Evolutionary conservation across 2,329 filamentous ascomycete genomes (phyloP).

Genomic region (Trichophyton simii): DNA sequence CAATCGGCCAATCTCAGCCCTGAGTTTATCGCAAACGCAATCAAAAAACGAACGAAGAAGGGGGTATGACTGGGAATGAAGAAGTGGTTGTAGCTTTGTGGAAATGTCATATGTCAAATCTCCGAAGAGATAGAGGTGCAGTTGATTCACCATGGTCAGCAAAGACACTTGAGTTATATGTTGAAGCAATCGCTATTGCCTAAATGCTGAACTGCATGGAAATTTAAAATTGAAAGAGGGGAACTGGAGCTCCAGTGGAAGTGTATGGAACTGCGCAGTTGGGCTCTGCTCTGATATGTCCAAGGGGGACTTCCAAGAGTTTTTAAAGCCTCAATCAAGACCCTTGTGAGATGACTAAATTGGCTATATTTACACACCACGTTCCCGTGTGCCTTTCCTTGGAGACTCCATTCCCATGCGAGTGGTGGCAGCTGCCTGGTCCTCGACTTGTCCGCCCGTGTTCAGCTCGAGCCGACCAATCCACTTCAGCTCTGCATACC

Average conservation of each 20-base stretch:
- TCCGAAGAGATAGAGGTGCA: conserved; percentile 14
- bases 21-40: background rate
- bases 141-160: conserved; percentile 11
- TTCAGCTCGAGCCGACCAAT: background rate
- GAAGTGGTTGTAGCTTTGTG: background rate
- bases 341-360: background rate
- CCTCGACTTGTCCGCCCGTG: background rate
- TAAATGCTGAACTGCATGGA: background rate
- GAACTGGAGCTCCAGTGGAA: background rate
- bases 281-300: background rate
- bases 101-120: conserved; percentile 13
- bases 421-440: background rate
- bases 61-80: background rate
- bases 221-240: background rate
- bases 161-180: background rate
- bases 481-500: background rate
- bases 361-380: background rate
- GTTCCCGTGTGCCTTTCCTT: background rate
- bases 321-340: background rate
- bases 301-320: background rate
- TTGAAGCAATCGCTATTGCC: background rate
- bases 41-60: background rate
- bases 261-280: background rate
- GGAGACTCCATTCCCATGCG: background rate
- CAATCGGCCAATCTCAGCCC: background rate